These are phyloP conservation scores for Picochlorum sp. DNA, from an alignment of 139 green algal genomes.

Conservation along the genomic window DNA sequence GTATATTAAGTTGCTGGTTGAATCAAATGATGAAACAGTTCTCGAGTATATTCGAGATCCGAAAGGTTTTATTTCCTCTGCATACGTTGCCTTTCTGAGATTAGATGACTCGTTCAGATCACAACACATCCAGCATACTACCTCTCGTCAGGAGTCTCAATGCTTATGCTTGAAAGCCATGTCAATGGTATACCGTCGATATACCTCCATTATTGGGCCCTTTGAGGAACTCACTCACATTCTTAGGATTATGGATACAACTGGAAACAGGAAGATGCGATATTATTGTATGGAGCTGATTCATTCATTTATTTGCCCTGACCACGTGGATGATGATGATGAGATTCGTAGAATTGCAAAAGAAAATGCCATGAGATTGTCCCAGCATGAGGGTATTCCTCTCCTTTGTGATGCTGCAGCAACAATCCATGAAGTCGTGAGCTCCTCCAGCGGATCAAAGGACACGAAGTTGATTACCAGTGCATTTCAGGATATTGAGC, in stretches of 20 bases:
- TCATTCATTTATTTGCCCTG: slow-evolving; percentile 50
- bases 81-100: slow-evolving; percentile 72
- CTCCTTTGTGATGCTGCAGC: slow-evolving; percentile 78
- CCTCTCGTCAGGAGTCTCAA: slow-evolving; percentile 14
- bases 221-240: slow-evolving; percentile 72
- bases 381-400: slow-evolving; percentile 57
- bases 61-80: slow-evolving; percentile 64
- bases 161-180: slow-evolving; percentile 70
- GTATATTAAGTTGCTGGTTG: slow-evolving; percentile 80
- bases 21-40: slow-evolving; percentile 43
- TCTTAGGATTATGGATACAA: slow-evolving; percentile 61
- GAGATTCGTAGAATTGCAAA: slow-evolving; percentile 16
- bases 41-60: slow-evolving; percentile 62
- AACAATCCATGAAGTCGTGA: slow-evolving; percentile 62
- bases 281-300: slow-evolving; percentile 71
- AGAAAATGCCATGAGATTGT: slow-evolving; percentile 56
- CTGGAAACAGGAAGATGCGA: slow-evolving; percentile 41
- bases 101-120: slow-evolving; percentile 33
- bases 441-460: slow-evolving; percentile 28
- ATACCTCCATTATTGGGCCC: slow-evolving; percentile 49
- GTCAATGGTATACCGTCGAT: slow-evolving; percentile 61
- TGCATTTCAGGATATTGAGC: slow-evolving; percentile 37
- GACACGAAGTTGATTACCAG: slow-evolving; percentile 53
- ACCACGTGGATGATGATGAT: not conserved
- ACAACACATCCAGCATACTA: not conserved